phyloP scores from a whole-genome alignment of 108 stramenopile species.

The Skeletonema costatum region DNA sequence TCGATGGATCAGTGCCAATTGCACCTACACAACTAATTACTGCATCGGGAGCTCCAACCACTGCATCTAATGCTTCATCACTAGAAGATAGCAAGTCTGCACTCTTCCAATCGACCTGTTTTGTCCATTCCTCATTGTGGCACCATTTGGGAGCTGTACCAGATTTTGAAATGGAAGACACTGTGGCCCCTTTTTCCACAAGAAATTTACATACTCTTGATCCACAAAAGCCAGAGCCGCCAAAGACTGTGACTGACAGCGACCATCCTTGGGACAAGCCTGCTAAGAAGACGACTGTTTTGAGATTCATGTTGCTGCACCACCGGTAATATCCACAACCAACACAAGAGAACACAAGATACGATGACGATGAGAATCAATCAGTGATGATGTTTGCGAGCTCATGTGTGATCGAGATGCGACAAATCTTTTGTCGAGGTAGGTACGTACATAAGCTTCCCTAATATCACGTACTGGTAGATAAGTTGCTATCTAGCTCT shows the following conservation, averaged over 20 bases:
- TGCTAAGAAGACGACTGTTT: slow-evolving; percentile 8
- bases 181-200: slow-evolving; percentile 39
- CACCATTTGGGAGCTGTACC: slow-evolving; percentile 49
- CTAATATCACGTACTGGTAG: too few species aligned
- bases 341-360: too few species aligned
- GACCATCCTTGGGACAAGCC: slow-evolving; percentile 9
- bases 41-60: slow-evolving; percentile 42
- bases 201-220: slow-evolving; percentile 61
- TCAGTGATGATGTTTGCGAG: too few species aligned
- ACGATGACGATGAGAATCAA: too few species aligned
- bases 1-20: slow-evolving; percentile 53
- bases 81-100: slow-evolving; percentile 34
- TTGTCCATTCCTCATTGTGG: slow-evolving; percentile 45
- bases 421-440: too few species aligned
- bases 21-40: slow-evolving; percentile 68
- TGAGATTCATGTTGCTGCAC: not conserved
- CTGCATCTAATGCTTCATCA: slow-evolving; percentile 34
- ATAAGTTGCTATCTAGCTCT: too few species aligned
- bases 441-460: too few species aligned
- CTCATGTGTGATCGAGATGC: too few species aligned
- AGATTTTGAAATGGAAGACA: slow-evolving; percentile 45
- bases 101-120: slow-evolving; percentile 40
- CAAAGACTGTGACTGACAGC: slow-evolving; percentile 54
- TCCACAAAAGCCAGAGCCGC: slow-evolving; percentile 73
- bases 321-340: not conserved